Percentiles rank a stretch among this genome's conserved stretches.
Conservation (phyloP, 2,329 filamentous ascomycete genomes). For the Hansfordia pulvinata region DNA sequence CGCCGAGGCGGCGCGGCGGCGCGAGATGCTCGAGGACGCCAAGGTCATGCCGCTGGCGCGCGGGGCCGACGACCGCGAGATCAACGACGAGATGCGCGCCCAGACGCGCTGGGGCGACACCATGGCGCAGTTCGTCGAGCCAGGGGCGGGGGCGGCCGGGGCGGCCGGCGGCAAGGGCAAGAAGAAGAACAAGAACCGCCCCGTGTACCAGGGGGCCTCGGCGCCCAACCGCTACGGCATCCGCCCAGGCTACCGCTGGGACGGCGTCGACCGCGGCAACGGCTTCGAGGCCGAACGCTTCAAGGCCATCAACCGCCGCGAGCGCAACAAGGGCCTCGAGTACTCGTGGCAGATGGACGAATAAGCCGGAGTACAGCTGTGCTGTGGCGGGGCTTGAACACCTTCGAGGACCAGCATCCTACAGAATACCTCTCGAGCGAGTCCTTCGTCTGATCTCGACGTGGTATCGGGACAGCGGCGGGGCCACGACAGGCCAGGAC, state of each 20-base stretch:
- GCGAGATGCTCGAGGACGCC: conserved; percentile 63
- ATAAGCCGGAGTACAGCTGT: no score
- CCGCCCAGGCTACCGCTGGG: conserved; percentile 84
- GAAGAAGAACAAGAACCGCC: conserved; percentile 31
- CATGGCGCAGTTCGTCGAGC: conserved; percentile 63
- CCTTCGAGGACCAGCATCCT: no score
- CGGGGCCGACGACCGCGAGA: conserved; percentile 66
- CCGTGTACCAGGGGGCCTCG: conserved; percentile 65
- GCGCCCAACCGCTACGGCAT: conserved; percentile 92
- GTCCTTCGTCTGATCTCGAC: no score
- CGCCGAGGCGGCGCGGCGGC: conserved; percentile 48
- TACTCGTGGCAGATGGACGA: conserved; percentile 98
- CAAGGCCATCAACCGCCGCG: conserved; percentile 66
- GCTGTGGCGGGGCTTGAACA: conserved; percentile 38
- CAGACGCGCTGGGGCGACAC: conserved; percentile 86
- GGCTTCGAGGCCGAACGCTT: conserved; percentile 93
- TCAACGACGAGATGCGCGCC: conserved; percentile 74
- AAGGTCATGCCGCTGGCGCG: conserved; percentile 71
- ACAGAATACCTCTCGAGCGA: no score
- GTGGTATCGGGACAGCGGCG: no score
- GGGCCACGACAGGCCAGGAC: no score
- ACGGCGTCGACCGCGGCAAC: conserved; percentile 87
- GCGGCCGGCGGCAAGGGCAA: conserved; percentile 15
- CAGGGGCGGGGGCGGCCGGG: conserved; percentile 16
- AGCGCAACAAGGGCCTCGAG: conserved; percentile 65